Evolutionary conservation across 1,284 basidiomycete genomes (phyloP), one percentile per base, ranked within the genome.

Genomic region (Ceratobasidium sp.): DNA sequence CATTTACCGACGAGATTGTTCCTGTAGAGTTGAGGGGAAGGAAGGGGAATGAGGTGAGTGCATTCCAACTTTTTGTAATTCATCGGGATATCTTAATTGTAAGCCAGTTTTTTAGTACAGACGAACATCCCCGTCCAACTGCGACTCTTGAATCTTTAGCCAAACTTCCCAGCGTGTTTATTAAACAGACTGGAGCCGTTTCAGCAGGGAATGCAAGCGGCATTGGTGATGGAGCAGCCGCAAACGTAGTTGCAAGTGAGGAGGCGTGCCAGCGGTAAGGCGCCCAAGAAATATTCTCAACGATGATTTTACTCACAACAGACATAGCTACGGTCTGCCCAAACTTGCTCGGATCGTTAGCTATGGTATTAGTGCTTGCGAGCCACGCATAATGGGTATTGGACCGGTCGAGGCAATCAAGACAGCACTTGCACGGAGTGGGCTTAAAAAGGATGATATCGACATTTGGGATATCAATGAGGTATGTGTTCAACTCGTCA

Each of bases 381-480:
- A 89, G 81, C 89, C 89, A 18, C 85, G 84, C 71, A 86, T 89
- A 78, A 90, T 90, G 89, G 89, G 87, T 18, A 89, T 89, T 77
- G 89, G 89, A n/a, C 89, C 89, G 12, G 89, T 89, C 6, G 85
- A 86, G 63, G 86, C 86, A 0, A 83, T 85, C 77, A 81, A 81
- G 69, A 81, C 84, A 13, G 86, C 86, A 0, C 83, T 87, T 42
- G 78, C 81, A 68, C 83, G 86, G 33, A 85, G 85, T 2, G 82
- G 82, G 2, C 78, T 87, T 79, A 85, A 73, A 18, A 81, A 89
- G 2, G 83, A 81, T 42, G 87, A 89, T 80, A 89, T 89, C 83
- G 88, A 88, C 83, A 81, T 89, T 51, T 87, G 89, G 79, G 89
- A 90, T 81, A 84, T 90, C 70, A 90, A 89, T 84, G 89, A 90